Conservation (phyloP, 179 eudicot species). For the Monotropa hypopitys region DNA sequence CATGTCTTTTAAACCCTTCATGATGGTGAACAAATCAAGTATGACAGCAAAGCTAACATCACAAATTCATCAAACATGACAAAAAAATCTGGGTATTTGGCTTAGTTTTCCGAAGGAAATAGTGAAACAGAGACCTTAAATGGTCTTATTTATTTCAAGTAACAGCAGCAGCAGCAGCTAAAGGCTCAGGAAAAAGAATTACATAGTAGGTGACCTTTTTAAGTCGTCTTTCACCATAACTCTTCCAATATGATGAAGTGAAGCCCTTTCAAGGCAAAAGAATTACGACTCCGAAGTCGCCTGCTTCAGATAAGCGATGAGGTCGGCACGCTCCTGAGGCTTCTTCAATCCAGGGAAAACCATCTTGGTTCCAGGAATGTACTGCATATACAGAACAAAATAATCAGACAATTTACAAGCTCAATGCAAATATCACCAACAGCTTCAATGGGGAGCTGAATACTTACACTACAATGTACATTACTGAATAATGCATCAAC, state of each 20-base stretch:
- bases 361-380: slow-evolving; percentile 84
- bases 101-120: not conserved
- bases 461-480: too few species aligned
- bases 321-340: slow-evolving; percentile 68
- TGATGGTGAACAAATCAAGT: not conserved
- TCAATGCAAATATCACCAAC: too few species aligned
- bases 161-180: too few species aligned
- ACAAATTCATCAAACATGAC: not conserved
- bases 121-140: not conserved
- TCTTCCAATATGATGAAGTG: too few species aligned
- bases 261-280: not conserved
- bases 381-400: slow-evolving; percentile 40
- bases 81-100: not conserved
- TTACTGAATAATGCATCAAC: too few species aligned
- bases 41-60: not conserved
- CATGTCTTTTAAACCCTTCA: not conserved
- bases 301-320: slow-evolving; percentile 61
- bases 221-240: not conserved
- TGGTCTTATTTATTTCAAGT: not conserved
- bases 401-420: too few species aligned
- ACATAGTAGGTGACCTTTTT: not conserved
- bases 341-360: slow-evolving; percentile 77
- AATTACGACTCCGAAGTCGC: slow-evolving; percentile 30
- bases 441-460: too few species aligned
- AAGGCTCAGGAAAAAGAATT: slow-evolving; percentile 7